phyloP scores from a whole-genome alignment of 352 stramenopile species.

The Phytophthora capsici region DNA sequence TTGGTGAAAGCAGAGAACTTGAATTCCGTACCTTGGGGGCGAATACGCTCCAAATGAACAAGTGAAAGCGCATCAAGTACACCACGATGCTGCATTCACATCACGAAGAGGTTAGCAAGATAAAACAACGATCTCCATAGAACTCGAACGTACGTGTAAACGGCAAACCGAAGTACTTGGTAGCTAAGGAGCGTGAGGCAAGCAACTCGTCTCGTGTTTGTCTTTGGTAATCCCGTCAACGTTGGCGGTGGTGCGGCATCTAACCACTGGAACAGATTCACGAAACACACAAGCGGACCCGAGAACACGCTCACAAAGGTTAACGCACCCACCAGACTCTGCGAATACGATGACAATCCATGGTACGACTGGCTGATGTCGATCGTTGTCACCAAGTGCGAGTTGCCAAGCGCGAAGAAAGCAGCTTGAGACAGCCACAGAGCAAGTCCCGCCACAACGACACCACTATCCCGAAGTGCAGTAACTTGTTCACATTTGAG shows the following conservation, averaged over 20 bases:
- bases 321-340: conserved; percentile 76
- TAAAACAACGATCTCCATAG: not conserved
- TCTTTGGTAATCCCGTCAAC: not conserved
- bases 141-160: conserved; percentile 61
- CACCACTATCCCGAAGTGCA: conserved; percentile 7
- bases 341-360: conserved; percentile 79
- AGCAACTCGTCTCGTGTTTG: conserved; percentile 10
- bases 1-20: not conserved
- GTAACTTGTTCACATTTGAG: conserved; percentile 12
- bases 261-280: conserved; percentile 55
- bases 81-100: conserved; percentile 66
- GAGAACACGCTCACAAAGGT: conserved; percentile 83
- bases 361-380: conserved; percentile 91
- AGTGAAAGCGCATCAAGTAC: conserved; percentile 89
- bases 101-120: conserved; percentile 8
- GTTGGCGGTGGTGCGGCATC: conserved; percentile 5
- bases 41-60: conserved; percentile 93
- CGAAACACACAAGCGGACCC: conserved; percentile 70
- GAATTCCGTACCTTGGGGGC: conserved; percentile 87
- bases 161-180: conserved; percentile 63
- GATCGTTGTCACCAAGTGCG: conserved; percentile 89
- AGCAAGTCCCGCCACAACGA: conserved; percentile 34
- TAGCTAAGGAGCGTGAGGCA: conserved; percentile 55
- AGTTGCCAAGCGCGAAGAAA: conserved; percentile 90
- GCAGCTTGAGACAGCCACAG: conserved; percentile 66